Percentiles rank a stretch among this genome's conserved stretches.
Evolutionary conservation across 2,329 filamentous ascomycete genomes (phyloP).

Genomic region (Microcyclosporella mali): DNA sequence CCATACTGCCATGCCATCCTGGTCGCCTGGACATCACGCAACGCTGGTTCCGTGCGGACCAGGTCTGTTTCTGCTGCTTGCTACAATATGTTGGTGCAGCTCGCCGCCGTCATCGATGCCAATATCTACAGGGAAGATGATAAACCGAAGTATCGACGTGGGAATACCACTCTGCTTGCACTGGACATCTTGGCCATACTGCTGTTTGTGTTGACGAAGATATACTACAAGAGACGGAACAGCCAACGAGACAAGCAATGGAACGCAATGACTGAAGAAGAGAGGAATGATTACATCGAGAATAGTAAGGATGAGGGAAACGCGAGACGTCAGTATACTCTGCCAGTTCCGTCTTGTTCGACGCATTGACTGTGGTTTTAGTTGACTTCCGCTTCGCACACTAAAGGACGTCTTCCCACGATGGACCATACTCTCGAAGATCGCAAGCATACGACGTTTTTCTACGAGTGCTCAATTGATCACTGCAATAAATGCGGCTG

Average conservation of each 20-base stretch:
- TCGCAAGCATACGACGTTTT: too few species aligned
- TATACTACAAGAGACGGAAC: constrained; percentile 41
- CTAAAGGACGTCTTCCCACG: too few species aligned
- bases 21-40: constrained; percentile 56
- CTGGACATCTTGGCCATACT: constrained; percentile 47
- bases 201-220: constrained; percentile 47
- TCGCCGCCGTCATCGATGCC: constrained; percentile 32
- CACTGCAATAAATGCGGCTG: too few species aligned
- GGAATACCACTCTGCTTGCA: constrained; percentile 49
- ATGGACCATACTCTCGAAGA: too few species aligned
- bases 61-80: constrained; percentile 57
- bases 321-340: too few species aligned
- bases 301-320: constrained; percentile 35
- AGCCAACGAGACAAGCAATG: constrained; percentile 36
- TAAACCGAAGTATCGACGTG: constrained; percentile 48
- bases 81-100: constrained; percentile 50
- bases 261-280: constrained; percentile 44
- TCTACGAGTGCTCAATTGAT: too few species aligned
- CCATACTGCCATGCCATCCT: constrained; percentile 51
- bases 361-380: too few species aligned
- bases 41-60: constrained; percentile 56
- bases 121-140: constrained; percentile 51
- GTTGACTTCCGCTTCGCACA: too few species aligned
- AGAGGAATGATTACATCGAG: constrained; percentile 46
- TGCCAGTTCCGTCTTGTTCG: too few species aligned